Evolutionary conservation across 2,329 filamentous ascomycete genomes (phyloP).

Genomic region (Hymenoscyphus occultus): DNA sequence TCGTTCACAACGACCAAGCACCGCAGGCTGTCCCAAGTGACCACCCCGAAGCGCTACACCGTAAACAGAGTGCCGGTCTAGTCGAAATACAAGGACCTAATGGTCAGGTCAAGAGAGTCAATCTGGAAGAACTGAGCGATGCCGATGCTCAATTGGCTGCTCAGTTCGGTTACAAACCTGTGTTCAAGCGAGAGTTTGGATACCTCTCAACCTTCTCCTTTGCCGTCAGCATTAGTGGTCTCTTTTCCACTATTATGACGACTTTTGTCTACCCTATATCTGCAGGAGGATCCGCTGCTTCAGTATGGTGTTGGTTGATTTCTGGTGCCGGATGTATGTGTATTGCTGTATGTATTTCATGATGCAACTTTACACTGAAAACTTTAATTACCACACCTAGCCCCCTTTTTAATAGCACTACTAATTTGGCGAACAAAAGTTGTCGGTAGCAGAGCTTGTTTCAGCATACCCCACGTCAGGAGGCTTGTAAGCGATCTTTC

Average conservation of each 20-base stretch:
- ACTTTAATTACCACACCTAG: slow-evolving; percentile 9
- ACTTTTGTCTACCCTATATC: slow-evolving; percentile 53
- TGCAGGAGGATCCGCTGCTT: slow-evolving; percentile 52
- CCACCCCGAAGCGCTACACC: slow-evolving; percentile 17
- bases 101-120: slow-evolving; percentile 22
- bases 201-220: slow-evolving; percentile 59
- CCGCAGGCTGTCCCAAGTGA: slow-evolving; percentile 7
- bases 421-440: slow-evolving; percentile 19
- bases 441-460: slow-evolving; percentile 54
- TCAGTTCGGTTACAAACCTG: slow-evolving; percentile 40
- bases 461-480: slow-evolving; percentile 57
- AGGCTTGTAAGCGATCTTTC: slow-evolving; percentile 36
- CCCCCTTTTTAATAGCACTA: not conserved
- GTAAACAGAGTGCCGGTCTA: slow-evolving; percentile 22
- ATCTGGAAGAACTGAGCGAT: slow-evolving; percentile 28
- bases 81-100: slow-evolving; percentile 24
- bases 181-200: slow-evolving; percentile 58
- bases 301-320: slow-evolving; percentile 58
- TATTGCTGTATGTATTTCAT: slow-evolving; percentile 40
- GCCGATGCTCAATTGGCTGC: slow-evolving; percentile 36
- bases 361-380: not conserved
- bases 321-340: slow-evolving; percentile 55
- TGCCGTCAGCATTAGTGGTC: slow-evolving; percentile 54
- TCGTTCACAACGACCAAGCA: slow-evolving; percentile 4
- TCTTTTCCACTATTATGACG: slow-evolving; percentile 54